Percentiles rank a stretch among this genome's conserved stretches.
Evolutionary conservation across 805 yeast genomes (phyloP).

Genomic region (Hermanozyma aechmeae): DNA sequence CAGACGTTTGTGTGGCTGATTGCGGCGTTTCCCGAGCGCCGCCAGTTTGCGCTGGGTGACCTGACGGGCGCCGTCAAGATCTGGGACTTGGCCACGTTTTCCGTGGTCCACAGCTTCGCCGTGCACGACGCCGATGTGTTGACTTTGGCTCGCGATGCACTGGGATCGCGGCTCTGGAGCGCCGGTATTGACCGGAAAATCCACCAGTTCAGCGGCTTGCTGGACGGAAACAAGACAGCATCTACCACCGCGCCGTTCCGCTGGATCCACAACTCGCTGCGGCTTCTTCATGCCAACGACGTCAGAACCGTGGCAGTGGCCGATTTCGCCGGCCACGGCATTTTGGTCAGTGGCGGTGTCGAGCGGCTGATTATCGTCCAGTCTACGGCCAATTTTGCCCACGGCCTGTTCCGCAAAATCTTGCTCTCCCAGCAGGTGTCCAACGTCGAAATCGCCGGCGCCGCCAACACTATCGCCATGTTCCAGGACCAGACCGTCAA

Average conservation of each 20-base stretch:
- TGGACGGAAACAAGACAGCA: slow-evolving; percentile 12
- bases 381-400: slow-evolving; percentile 57
- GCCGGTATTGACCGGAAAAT: slow-evolving; percentile 94
- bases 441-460: slow-evolving; percentile 39
- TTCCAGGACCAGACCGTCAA: slow-evolving; percentile 81
- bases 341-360: slow-evolving; percentile 76
- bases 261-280: slow-evolving; percentile 72
- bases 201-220: slow-evolving; percentile 52
- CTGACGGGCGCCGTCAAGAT: slow-evolving; percentile 90
- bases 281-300: slow-evolving; percentile 81
- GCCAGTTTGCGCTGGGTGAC: slow-evolving; percentile 90
- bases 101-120: slow-evolving; percentile 71
- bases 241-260: too few species aligned
- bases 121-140: slow-evolving; percentile 90
- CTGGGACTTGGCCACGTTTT: slow-evolving; percentile 78
- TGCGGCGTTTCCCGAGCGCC: slow-evolving; percentile 46
- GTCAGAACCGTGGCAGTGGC: slow-evolving; percentile 66
- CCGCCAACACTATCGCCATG: slow-evolving; percentile 47
- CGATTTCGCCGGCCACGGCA: slow-evolving; percentile 58
- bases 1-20: slow-evolving; percentile 91
- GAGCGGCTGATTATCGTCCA: slow-evolving; percentile 63
- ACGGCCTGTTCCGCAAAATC: slow-evolving; percentile 63
- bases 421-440: slow-evolving; percentile 52
- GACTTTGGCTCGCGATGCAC: slow-evolving; percentile 51
- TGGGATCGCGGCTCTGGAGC: slow-evolving; percentile 61